Conservation (phyloP, 179 eudicot species). For the Vitellaria paradoxa region DNA sequence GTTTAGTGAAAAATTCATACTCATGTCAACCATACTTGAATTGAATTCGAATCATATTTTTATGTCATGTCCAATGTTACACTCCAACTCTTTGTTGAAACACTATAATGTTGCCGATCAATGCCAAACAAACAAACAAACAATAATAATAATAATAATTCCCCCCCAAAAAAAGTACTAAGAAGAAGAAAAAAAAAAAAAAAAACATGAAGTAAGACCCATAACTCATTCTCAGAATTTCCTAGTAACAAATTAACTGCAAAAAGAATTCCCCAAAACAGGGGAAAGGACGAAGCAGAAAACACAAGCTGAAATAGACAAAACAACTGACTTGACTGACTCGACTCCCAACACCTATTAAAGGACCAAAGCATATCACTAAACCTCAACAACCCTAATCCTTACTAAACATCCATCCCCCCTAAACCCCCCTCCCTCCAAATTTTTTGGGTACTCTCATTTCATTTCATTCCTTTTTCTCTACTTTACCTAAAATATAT, state of each 20-base stretch:
- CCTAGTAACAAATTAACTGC: conserved; percentile 37
- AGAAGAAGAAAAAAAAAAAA: too few species aligned
- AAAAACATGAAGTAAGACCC: background rate
- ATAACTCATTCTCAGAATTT: conserved; percentile 20
- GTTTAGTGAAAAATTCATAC: too few species aligned
- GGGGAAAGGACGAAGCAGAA: conserved; percentile 15
- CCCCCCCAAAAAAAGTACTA: too few species aligned
- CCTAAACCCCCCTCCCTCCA: conserved; percentile 20
- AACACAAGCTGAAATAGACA: conserved; percentile 18
- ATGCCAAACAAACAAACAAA: too few species aligned
- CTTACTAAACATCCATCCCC: conserved; percentile 15
- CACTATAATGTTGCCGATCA: too few species aligned
- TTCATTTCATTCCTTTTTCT: conserved; percentile 18
- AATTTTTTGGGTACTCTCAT: conserved; percentile 21
- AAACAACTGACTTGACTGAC: background rate
- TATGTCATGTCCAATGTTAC: too few species aligned
- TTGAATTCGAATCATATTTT: too few species aligned
- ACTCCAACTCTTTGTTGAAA: too few species aligned
- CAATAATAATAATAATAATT: too few species aligned
- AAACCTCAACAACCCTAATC: conserved; percentile 33
- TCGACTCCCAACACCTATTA: conserved; percentile 21
- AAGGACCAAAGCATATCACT: conserved; percentile 26
- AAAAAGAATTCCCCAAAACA: conserved; percentile 47
- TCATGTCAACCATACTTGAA: too few species aligned
- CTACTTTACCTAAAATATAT: conserved; percentile 23